These are phyloP conservation scores for Nicotiana obtusifolia DNA, from an alignment of 257 asterid species.

Conservation along the genomic window DNA sequence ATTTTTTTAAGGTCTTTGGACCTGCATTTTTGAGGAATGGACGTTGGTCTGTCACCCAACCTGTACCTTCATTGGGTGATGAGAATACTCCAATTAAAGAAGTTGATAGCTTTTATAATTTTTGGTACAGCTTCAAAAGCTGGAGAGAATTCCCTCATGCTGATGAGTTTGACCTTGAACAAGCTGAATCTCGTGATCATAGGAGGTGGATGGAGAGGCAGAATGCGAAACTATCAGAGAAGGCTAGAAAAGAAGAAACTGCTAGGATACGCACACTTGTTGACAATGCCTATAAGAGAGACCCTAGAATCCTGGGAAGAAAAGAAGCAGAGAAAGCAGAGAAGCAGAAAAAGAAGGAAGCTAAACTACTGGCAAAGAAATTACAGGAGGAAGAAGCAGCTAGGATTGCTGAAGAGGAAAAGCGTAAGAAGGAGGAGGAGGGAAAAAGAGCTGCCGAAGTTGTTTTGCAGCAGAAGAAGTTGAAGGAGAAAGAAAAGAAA, in stretches of 20 bases:
- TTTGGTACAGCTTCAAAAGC: constrained; percentile 89
- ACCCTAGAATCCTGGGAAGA: constrained; percentile 74
- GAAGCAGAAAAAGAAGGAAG: constrained; percentile 86
- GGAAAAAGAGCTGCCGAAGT: constrained; percentile 78
- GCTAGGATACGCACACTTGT: constrained; percentile 79
- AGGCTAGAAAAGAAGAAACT: constrained; percentile 85
- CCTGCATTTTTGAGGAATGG: constrained; percentile 98
- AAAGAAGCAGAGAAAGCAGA: constrained; percentile 81
- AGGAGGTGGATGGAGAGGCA: constrained; percentile 98
- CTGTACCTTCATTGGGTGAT: constrained; percentile 72
- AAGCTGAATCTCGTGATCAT: constrained; percentile 95
- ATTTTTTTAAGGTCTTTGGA: constrained; percentile 87
- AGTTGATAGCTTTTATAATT: constrained; percentile 76
- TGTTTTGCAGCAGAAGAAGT: constrained; percentile 66
- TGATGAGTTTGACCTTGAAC: constrained; percentile 92
- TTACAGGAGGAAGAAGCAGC: constrained; percentile 82
- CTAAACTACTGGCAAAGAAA: constrained; percentile 75
- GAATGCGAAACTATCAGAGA: constrained; percentile 86
- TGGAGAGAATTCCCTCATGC: constrained; percentile 99
- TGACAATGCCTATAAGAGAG: constrained; percentile 85
- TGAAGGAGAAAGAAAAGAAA: constrained; percentile 80
- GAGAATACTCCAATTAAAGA: constrained; percentile 53
- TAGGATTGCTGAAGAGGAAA: constrained; percentile 74
- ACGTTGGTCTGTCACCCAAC: constrained; percentile 82
- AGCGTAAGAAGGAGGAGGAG: constrained; percentile 65